phyloP scores from a whole-genome alignment of 495 filamentous ascomycete genomes.

The Neurospora tetraspora region DNA sequence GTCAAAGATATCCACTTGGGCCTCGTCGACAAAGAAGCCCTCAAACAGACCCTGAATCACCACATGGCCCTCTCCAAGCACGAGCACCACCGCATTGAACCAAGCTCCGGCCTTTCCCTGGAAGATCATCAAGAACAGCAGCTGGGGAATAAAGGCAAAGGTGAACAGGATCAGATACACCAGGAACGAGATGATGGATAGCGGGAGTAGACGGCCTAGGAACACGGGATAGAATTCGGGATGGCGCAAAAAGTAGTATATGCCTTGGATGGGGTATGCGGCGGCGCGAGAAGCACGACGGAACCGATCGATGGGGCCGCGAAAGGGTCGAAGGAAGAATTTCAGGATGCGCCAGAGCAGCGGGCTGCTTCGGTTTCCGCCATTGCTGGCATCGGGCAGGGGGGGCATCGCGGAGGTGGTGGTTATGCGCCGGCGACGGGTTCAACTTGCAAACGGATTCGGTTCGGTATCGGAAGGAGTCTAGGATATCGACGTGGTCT shows the following conservation, averaged over 20 bases:
- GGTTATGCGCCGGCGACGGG: neutral
- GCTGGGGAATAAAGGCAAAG: slow-evolving; percentile 83
- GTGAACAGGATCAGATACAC: slow-evolving; percentile 69
- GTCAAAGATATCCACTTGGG: slow-evolving; percentile 87
- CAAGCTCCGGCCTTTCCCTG: slow-evolving; percentile 68
- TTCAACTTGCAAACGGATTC: neutral
- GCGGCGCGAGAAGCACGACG: slow-evolving; percentile 21
- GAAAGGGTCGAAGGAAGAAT: neutral
- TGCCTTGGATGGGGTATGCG: slow-evolving; percentile 45
- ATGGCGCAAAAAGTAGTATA: slow-evolving; percentile 65
- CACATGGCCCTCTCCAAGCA: slow-evolving; percentile 71
- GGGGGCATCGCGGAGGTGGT: neutral
- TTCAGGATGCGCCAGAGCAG: neutral
- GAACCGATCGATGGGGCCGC: slow-evolving; percentile 19
- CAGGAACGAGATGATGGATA: slow-evolving; percentile 60
- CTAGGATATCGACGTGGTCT: neutral
- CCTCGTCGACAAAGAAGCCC: slow-evolving; percentile 71
- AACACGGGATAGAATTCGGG: slow-evolving; percentile 59
- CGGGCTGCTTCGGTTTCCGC: neutral
- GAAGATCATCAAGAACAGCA: slow-evolving; percentile 68
- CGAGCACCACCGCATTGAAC: slow-evolving; percentile 64
- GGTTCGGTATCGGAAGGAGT: neutral
- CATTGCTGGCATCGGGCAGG: neutral
- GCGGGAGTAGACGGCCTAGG: slow-evolving; percentile 54
- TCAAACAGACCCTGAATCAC: slow-evolving; percentile 71